Evolutionary conservation across 257 asterid species (phyloP), one percentile per base, ranked within the genome.

Genomic region (Euphrasia confusa): DNA sequence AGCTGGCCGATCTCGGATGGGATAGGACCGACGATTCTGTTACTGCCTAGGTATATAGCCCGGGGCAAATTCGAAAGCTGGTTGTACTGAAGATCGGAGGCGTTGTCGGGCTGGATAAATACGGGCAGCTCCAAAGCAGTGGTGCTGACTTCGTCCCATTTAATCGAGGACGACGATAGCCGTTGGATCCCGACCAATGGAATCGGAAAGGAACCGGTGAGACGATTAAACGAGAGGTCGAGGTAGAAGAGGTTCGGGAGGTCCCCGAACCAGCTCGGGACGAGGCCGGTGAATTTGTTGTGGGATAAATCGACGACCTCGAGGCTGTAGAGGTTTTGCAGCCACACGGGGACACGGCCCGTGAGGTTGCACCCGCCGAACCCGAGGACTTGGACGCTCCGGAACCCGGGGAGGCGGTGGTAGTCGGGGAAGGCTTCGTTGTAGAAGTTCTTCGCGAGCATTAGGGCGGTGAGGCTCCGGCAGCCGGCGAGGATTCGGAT

Each of bases 71-170:
- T 83, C 3, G 97, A 76, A 72, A 89, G 84, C 70, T 86, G 99
- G 71, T 74, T 89, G 78, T 89, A 89, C 58, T 86, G 95, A 79
- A 78, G 74, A 72, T 74, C 80, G 61, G 99, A 86, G 54, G 73
- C 93, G 54, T 89, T 92, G 52, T 92, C 80, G 3, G 99, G 99
- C 82, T 77, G 67, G 68, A 89, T 13, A 93, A 68, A 83, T 86
- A 92, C 95, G n/a, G 99, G 99, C 85, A 92, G 71, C 84, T 83
- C 93, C 40, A 92, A 74, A 72, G 81, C 78, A 74, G 81, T 86
- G 73, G 77, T 69, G 61, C 81, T 82, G 24, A 79, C 73, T 65
- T 75, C 65, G 67, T 84, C 91, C 33, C 80, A 75, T 40, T 60
- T 78, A 72, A 68, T 75, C 70, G 80, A 74, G 54, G 63, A 68